These are phyloP conservation scores for Encephalitozoon hellem DNA, from an alignment of 371 early-diverging fungal species.

Conservation along the genomic window DNA sequence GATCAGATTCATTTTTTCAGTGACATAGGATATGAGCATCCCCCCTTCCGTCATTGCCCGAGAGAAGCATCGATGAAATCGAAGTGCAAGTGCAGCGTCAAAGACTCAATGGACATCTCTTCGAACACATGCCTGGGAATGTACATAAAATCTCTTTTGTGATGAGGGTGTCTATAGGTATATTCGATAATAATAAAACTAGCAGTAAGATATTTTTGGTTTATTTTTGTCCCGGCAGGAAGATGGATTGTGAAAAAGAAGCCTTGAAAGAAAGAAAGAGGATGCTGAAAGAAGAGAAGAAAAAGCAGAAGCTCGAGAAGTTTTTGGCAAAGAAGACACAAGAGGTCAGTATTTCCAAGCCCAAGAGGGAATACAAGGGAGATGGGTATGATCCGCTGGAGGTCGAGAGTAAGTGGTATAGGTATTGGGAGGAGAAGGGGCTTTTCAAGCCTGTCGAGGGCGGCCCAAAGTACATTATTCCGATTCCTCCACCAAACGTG, in stretches of 20 bases:
- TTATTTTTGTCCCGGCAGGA: not conserved
- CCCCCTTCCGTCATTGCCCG: slow-evolving; percentile 60
- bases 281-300: slow-evolving; percentile 75
- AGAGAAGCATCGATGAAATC: slow-evolving; percentile 30
- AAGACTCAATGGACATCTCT: slow-evolving; percentile 42
- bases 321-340: slow-evolving; percentile 76
- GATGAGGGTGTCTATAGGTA: not conserved
- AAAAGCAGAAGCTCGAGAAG: slow-evolving; percentile 78
- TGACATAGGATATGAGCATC: slow-evolving; percentile 62
- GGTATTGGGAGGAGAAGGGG: slow-evolving; percentile 81
- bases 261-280: slow-evolving; percentile 54
- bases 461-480: slow-evolving; percentile 74
- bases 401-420: slow-evolving; percentile 90
- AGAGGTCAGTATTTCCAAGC: slow-evolving; percentile 9
- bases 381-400: slow-evolving; percentile 72
- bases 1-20: slow-evolving; percentile 75
- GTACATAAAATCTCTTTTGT: slow-evolving; percentile 16
- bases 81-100: slow-evolving; percentile 53
- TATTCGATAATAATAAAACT: not conserved
- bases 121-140: slow-evolving; percentile 46
- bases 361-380: slow-evolving; percentile 40
- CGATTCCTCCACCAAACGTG: slow-evolving; percentile 96
- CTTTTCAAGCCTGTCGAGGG: slow-evolving; percentile 76
- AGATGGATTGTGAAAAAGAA: not conserved
- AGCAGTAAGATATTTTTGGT: not conserved